Base-by-base conservation (phyloP, 2,329 filamentous ascomycete species). In the Diplodia corticola region DNA sequence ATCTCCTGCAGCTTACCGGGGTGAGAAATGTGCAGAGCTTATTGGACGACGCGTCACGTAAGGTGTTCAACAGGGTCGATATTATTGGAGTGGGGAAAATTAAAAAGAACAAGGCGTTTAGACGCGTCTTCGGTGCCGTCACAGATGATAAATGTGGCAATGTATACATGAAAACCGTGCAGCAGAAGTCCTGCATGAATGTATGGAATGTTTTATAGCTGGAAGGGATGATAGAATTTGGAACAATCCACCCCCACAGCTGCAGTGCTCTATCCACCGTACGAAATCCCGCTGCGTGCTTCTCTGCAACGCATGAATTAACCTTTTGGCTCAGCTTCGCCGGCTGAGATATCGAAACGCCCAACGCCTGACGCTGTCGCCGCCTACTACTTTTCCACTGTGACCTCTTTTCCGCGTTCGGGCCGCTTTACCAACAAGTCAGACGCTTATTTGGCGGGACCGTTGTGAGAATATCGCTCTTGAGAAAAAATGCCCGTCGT, bases 51-150 rank as follows among this genome's bases (percentile, higher is more conserved):
- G 57, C 57, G 35, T 49, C 44, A 61, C 40, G 61, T 20, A 44
- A 30, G 61, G 61, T 33, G 48, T 64, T 64, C 33, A 48, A 55
- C n/a, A 12, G 61, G 48, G n/a, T 44, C 20, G n/a, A n/a, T n/a
- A n/a, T n/a, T n/a, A n/a, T n/a, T n/a, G 20, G 61, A 17, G 28
- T 54, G 51, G 22, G 57, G 49, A 49, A 46, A 46, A 30, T 24
- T 28, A 44, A 44, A 30, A 26, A 46, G 40, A 44, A 44, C 40
- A 61, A 26, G 57, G 57, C 57, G 57, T 61, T 60, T 49, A 61
- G 57, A 61, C 57, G 49, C 33, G 30, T 60, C 44, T 49, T 6
- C 9, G 20, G 30, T 61, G 53, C 44, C 30, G n/a, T 15, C 48
- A 30, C 35, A 37, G 44, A 61, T 17, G 40, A 46, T 17, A n/a